Conservation (phyloP, 768 basidiomycete species). For the Guyanaporus albipodus region DNA sequence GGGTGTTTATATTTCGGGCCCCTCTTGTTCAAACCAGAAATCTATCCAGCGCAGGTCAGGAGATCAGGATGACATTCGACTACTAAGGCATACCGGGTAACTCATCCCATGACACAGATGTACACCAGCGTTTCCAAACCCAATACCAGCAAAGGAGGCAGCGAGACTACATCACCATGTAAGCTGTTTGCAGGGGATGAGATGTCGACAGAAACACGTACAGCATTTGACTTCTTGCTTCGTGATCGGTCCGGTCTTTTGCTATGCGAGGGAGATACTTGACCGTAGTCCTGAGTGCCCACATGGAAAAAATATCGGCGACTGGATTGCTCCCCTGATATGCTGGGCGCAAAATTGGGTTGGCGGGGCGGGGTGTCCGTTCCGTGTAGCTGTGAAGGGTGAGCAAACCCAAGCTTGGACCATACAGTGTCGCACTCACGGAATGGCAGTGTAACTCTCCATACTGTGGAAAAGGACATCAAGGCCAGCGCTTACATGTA, state of each 20-base stretch:
- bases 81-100: conserved; percentile 57
- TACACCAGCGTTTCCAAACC: conserved; percentile 91
- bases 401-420: conserved; percentile 2
- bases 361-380: conserved; percentile 82
- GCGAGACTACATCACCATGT: conserved; percentile 55
- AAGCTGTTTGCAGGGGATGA: neutral
- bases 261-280: conserved; percentile 86
- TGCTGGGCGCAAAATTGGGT: conserved; percentile 87
- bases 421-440: conserved; percentile 44
- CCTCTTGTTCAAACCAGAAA: conserved; percentile 91
- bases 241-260: conserved; percentile 69
- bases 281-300: conserved; percentile 88
- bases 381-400: conserved; percentile 67
- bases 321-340: conserved; percentile 94
- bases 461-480: conserved; percentile 96
- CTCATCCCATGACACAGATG: conserved; percentile 90
- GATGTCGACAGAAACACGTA: conserved; percentile 34
- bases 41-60: conserved; percentile 40
- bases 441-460: conserved; percentile 93
- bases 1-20: conserved; percentile 90
- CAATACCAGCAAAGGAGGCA: conserved; percentile 92
- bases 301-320: conserved; percentile 92
- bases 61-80: neutral
- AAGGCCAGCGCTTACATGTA: conserved; percentile 92
- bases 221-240: conserved; percentile 92